Evolutionary conservation across 768 basidiomycete genomes (phyloP).

Genomic region (Rhodosporidiobolus odoratus): DNA sequence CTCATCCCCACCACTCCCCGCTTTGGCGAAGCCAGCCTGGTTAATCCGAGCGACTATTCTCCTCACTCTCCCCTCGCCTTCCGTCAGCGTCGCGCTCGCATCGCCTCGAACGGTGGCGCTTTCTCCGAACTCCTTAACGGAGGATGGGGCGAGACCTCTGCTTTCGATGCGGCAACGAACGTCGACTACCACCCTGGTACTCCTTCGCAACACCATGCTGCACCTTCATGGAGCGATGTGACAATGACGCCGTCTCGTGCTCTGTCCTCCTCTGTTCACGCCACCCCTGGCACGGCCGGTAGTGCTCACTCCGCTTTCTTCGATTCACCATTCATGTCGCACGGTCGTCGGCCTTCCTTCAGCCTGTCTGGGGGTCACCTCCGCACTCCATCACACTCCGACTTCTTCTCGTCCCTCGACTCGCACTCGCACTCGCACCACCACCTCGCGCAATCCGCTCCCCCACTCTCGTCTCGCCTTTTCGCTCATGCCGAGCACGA

Average conservation of each 20-base stretch:
- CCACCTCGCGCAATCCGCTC: slow-evolving; percentile 13
- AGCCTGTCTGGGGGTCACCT: background rate
- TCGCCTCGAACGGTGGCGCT: slow-evolving; percentile 21
- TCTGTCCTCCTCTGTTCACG: background rate
- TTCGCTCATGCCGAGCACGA: background rate
- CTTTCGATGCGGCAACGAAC: background rate
- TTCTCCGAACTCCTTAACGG: slow-evolving; percentile 7
- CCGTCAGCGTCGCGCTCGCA: slow-evolving; percentile 17
- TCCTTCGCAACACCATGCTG: background rate
- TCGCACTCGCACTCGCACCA: background rate
- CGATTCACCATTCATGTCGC: slow-evolving; percentile 20
- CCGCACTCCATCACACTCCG: slow-evolving; percentile 10
- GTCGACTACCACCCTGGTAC: background rate
- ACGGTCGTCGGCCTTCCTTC: background rate
- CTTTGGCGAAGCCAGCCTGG: slow-evolving; percentile 7
- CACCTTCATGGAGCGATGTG: slow-evolving; percentile 15
- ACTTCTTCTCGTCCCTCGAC: slow-evolving; percentile 12
- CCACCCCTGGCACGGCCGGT: background rate
- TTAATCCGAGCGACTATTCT: slow-evolving; percentile 27
- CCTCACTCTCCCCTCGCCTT: slow-evolving; percentile 29
- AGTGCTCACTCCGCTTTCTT: background rate
- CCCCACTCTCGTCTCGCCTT: slow-evolving; percentile 17
- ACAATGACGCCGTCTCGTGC: slow-evolving; percentile 32
- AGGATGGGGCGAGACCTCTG: slow-evolving; percentile 10
- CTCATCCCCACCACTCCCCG: slow-evolving; percentile 30